phyloP scores from a whole-genome alignment of 2,329 filamentous ascomycete species.

The Xylaria sp. region DNA sequence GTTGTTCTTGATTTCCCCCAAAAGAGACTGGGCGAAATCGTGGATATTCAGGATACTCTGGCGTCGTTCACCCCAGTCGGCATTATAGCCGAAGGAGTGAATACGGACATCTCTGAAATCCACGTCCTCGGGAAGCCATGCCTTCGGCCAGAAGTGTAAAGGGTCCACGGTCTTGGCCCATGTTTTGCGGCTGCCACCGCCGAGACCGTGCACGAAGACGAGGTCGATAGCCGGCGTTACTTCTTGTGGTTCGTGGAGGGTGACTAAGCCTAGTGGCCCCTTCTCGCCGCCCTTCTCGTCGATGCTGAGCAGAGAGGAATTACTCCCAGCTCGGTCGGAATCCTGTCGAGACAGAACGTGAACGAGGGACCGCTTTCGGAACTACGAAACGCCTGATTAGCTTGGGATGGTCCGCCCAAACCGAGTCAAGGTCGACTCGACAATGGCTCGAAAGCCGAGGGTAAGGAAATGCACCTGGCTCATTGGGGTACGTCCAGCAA shows the following conservation, averaged over 20 bases:
- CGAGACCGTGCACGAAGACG: slow-evolving; percentile 27
- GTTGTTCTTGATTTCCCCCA: slow-evolving; percentile 41
- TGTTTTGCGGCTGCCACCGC: slow-evolving; percentile 24
- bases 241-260: slow-evolving; percentile 21
- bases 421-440: background rate
- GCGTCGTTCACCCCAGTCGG: slow-evolving; percentile 23
- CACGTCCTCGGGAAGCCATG: slow-evolving; percentile 24
- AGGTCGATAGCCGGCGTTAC: slow-evolving; percentile 13
- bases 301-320: slow-evolving; percentile 7
- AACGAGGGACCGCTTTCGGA: slow-evolving; percentile 14
- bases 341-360: slow-evolving; percentile 15
- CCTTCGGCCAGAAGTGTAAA: slow-evolving; percentile 26
- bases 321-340: background rate
- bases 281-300: background rate
- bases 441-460: slow-evolving; percentile 1
- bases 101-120: slow-evolving; percentile 24
- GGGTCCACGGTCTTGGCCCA: slow-evolving; percentile 17
- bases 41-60: slow-evolving; percentile 37
- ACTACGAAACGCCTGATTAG: slow-evolving; percentile 13
- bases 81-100: slow-evolving; percentile 28
- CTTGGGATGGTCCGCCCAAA: slow-evolving; percentile 1
- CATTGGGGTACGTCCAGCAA: slow-evolving; percentile 12
- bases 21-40: slow-evolving; percentile 44
- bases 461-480: slow-evolving; percentile 8
- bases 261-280: slow-evolving; percentile 21